phyloP scores from a whole-genome alignment of 768 basidiomycete species.

The Auricularia sp. region DNA sequence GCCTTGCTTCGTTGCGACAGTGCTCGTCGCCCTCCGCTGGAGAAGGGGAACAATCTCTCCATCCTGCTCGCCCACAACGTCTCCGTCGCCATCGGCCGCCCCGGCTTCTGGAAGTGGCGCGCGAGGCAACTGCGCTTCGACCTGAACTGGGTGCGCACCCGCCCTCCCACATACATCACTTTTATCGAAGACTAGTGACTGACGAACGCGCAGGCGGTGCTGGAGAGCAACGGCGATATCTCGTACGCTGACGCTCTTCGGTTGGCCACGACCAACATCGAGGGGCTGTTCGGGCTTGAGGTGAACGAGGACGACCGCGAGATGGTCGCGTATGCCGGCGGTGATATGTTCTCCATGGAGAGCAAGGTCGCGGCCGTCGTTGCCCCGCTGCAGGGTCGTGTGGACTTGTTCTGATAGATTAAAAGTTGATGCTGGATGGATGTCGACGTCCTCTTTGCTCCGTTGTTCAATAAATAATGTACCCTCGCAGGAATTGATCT shows the following conservation, averaged over 20 bases:
- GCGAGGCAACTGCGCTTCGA: constrained; percentile 74
- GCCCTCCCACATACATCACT: neutral
- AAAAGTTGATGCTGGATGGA: too few species aligned
- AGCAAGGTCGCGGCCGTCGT: constrained; percentile 45
- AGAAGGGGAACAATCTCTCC: constrained; percentile 18
- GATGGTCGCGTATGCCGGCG: constrained; percentile 46
- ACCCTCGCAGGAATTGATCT: too few species aligned
- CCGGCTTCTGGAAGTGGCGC: constrained; percentile 46
- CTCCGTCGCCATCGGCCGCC: constrained; percentile 9
- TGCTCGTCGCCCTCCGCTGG: constrained; percentile 28
- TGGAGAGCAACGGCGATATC: constrained; percentile 29
- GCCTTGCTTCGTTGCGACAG: constrained; percentile 19
- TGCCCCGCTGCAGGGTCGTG: constrained; percentile 34
- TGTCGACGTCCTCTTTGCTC: too few species aligned
- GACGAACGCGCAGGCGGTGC: constrained; percentile 22
- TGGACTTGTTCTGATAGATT: constrained; percentile 36
- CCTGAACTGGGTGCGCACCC: constrained; percentile 57
- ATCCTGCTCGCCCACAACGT: constrained; percentile 23
- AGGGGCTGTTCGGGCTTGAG: constrained; percentile 36
- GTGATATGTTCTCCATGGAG: constrained; percentile 38
- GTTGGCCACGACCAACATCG: constrained; percentile 44
- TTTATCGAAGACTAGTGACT: neutral
- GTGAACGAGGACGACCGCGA: constrained; percentile 24
- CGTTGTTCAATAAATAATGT: too few species aligned
- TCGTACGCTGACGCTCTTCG: constrained; percentile 38